Evolutionary conservation across 495 filamentous ascomycete genomes (phyloP).

Genomic region (Xylaria flabelliformis): DNA sequence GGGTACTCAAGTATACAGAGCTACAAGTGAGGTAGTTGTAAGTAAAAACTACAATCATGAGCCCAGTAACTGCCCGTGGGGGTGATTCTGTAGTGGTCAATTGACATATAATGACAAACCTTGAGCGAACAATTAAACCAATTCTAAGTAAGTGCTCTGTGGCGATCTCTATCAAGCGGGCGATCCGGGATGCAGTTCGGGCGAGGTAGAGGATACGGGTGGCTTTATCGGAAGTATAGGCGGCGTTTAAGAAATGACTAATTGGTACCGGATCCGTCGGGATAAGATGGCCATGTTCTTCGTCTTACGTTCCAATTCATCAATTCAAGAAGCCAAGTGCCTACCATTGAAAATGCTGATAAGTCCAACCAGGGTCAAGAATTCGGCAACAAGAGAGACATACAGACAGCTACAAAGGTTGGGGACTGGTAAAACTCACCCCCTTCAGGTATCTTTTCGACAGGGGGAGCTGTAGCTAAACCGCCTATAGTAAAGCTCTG

Average conservation of each 20-base stretch:
- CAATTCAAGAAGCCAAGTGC: not conserved
- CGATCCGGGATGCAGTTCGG: constrained; percentile 1
- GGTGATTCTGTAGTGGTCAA: not conserved
- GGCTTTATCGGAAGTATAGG: constrained; percentile 8
- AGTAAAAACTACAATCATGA: not conserved
- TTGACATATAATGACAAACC: not conserved
- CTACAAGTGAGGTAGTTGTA: too few relatives aligned
- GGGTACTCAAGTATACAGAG: too few relatives aligned
- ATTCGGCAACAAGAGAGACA: not conserved
- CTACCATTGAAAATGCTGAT: not conserved
- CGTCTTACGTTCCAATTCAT: constrained; percentile 7
- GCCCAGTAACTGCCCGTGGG: not conserved
- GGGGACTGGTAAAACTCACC: too few relatives aligned
- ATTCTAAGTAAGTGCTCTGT: too few relatives aligned
- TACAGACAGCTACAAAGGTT: not conserved
- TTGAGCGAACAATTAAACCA: not conserved
- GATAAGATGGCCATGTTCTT: not conserved
- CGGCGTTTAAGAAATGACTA: constrained; percentile 6
- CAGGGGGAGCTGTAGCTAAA: too few relatives aligned
- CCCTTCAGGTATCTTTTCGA: too few relatives aligned
- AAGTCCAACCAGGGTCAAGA: not conserved
- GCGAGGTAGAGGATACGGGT: not conserved
- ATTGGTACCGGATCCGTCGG: constrained; percentile 7
- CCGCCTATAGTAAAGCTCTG: too few relatives aligned
- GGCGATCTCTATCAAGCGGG: not conserved